Evolutionary conservation across 176 grass and related monocot species (phyloP).

Genomic region (Oryza longistaminata): DNA sequence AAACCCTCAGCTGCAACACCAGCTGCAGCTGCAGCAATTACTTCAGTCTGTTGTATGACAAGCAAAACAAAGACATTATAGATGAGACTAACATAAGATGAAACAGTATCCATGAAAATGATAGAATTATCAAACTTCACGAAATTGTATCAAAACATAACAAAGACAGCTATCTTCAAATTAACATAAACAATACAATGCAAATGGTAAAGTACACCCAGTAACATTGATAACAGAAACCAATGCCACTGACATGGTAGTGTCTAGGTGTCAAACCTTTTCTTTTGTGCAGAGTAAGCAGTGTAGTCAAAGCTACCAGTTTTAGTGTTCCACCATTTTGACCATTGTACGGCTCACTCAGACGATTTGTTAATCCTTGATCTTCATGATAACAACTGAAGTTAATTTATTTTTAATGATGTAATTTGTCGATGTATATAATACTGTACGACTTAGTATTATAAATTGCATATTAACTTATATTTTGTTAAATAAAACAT

Average conservation of each 20-base stretch:
- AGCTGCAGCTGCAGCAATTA: constrained; percentile 97
- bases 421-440: too few relatives aligned
- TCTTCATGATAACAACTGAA: too few relatives aligned
- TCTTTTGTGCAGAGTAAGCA: constrained; percentile 1
- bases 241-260: constrained; percentile 2
- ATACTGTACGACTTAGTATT: too few relatives aligned
- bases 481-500: too few relatives aligned
- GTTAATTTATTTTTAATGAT: too few relatives aligned
- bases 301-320: constrained; percentile 22
- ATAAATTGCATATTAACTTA: too few relatives aligned
- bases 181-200: constrained; percentile 2
- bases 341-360: background rate
- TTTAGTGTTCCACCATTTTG: constrained; percentile 32
- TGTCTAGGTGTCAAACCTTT: constrained; percentile 8
- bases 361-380: too few relatives aligned
- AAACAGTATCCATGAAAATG: constrained; percentile 2
- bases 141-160: background rate
- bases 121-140: constrained; percentile 2
- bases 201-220: background rate
- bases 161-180: constrained; percentile 20
- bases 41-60: constrained; percentile 73
- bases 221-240: constrained; percentile 26
- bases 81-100: constrained; percentile 19
- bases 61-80: constrained; percentile 32
- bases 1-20: constrained; percentile 98